phyloP scores from a whole-genome alignment of 306 rosid genomes.

The Oxytropis ochrocephala region DNA sequence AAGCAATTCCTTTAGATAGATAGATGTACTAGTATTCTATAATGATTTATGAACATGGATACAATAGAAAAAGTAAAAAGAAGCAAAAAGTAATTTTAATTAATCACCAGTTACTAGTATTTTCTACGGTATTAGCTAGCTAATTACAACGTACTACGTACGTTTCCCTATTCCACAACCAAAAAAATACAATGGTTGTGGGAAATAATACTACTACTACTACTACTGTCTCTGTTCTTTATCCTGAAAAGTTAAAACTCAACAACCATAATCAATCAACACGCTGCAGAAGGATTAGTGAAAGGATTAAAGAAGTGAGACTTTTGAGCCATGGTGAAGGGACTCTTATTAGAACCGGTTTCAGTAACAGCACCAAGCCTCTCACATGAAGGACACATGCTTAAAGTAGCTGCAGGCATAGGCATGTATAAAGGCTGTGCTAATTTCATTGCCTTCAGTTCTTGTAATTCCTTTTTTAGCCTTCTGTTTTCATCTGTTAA shows the following conservation, averaged over 20 bases:
- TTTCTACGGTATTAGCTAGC: constrained; percentile 44
- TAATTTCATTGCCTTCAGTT: constrained; percentile 64
- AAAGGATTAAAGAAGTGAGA: constrained; percentile 67
- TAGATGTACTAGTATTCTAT: background rate
- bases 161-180: constrained; percentile 40
- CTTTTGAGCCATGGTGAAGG: constrained; percentile 60
- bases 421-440: constrained; percentile 77
- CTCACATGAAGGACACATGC: constrained; percentile 89
- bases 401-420: constrained; percentile 82
- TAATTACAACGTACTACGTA: constrained; percentile 61
- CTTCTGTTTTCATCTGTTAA: constrained; percentile 84
- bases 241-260: background rate
- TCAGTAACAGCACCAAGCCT: constrained; percentile 41
- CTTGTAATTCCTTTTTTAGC: constrained; percentile 78
- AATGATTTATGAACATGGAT: constrained; percentile 40
- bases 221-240: background rate
- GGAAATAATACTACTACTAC: too few species aligned
- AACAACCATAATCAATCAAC: constrained; percentile 32
- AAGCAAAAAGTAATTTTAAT: constrained; percentile 19
- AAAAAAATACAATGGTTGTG: constrained; percentile 54
- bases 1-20: constrained; percentile 30
- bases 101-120: constrained; percentile 33
- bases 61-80: constrained; percentile 3
- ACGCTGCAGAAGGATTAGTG: constrained; percentile 85
- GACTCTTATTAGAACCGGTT: constrained; percentile 35